Evolutionary conservation across 2,329 filamentous ascomycete genomes (phyloP).

Genomic region (Fusarium stilboides): DNA sequence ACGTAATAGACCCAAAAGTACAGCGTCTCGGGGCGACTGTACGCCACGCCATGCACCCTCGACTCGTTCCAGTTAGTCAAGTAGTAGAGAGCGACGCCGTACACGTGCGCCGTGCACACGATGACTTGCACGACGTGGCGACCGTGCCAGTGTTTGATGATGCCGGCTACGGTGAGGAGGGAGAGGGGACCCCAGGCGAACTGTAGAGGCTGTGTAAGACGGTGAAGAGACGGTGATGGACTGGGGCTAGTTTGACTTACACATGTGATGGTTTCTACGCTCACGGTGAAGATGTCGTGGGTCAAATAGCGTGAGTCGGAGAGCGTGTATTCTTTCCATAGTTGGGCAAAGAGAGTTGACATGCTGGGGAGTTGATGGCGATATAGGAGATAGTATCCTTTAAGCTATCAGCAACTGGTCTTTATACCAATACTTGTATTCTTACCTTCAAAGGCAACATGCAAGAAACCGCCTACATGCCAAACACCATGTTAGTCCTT

Average conservation of each 20-base stretch:
- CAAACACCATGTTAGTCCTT: not conserved
- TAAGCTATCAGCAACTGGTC: slow-evolving; percentile 2
- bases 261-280: slow-evolving; percentile 86
- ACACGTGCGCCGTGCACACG: slow-evolving; percentile 69
- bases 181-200: slow-evolving; percentile 73
- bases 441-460: slow-evolving; percentile 85
- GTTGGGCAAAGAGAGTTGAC: slow-evolving; percentile 83
- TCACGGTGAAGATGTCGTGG: slow-evolving; percentile 86
- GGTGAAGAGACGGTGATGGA: not conserved
- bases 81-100: slow-evolving; percentile 75
- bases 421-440: not conserved
- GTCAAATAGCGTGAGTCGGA: slow-evolving; percentile 91
- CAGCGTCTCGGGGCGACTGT: slow-evolving; percentile 71
- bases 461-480: slow-evolving; percentile 73
- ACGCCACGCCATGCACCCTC: slow-evolving; percentile 60
- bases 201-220: slow-evolving; percentile 49
- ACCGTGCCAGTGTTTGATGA: slow-evolving; percentile 59
- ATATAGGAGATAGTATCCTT: slow-evolving; percentile 83
- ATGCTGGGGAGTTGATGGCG: slow-evolving; percentile 75
- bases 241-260: slow-evolving; percentile 62
- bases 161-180: slow-evolving; percentile 63
- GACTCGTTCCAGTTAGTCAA: slow-evolving; percentile 68
- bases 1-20: slow-evolving; percentile 77
- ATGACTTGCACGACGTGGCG: slow-evolving; percentile 68
- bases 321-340: slow-evolving; percentile 94